These are phyloP conservation scores for Fagopyrum homotropicum DNA, from an alignment of 148 eudicot genomes.

Conservation along the genomic window DNA sequence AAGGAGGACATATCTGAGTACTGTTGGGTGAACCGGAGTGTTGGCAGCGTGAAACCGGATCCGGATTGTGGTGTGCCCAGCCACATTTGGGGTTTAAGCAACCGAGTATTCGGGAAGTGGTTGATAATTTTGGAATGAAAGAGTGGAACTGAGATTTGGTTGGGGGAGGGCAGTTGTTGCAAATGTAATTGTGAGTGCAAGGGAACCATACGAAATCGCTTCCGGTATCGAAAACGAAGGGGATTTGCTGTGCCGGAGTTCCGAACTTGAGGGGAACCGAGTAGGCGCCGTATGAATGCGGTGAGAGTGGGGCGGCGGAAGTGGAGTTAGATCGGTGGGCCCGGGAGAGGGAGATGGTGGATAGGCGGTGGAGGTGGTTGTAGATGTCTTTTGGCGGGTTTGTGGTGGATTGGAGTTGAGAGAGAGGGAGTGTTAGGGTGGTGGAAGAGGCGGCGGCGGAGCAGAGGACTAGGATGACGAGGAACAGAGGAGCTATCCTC, in stretches of 20 bases:
- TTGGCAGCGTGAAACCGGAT: slow-evolving; percentile 26
- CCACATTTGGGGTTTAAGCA: slow-evolving; percentile 53
- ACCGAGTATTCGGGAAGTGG: slow-evolving; percentile 42
- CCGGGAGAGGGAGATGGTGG: slow-evolving; percentile 7
- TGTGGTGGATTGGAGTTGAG: slow-evolving; percentile 11
- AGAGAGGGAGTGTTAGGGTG: slow-evolving; percentile 28
- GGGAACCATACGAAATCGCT: slow-evolving; percentile 74
- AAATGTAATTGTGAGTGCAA: slow-evolving; percentile 39
- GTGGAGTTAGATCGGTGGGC: neutral
- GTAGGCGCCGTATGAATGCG: slow-evolving; percentile 67
- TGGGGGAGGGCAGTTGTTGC: slow-evolving; percentile 31
- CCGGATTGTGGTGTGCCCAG: slow-evolving; percentile 31
- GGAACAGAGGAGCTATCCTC: neutral
- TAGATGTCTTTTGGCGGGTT: slow-evolving; percentile 19
- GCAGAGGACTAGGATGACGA: neutral
- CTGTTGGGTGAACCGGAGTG: slow-evolving; percentile 16
- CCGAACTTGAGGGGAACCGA: slow-evolving; percentile 55
- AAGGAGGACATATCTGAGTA: slow-evolving; percentile 35
- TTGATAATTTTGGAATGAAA: slow-evolving; percentile 46
- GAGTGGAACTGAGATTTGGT: slow-evolving; percentile 18
- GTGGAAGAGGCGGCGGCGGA: slow-evolving; percentile 15
- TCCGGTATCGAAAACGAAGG: slow-evolving; percentile 64
- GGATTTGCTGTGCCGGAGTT: slow-evolving; percentile 47
- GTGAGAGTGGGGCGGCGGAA: slow-evolving; percentile 28
- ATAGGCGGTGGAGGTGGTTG: slow-evolving; percentile 27